Base-by-base conservation (phyloP, 257 asterid genomes). In the Gynochthodes officinalis region DNA sequence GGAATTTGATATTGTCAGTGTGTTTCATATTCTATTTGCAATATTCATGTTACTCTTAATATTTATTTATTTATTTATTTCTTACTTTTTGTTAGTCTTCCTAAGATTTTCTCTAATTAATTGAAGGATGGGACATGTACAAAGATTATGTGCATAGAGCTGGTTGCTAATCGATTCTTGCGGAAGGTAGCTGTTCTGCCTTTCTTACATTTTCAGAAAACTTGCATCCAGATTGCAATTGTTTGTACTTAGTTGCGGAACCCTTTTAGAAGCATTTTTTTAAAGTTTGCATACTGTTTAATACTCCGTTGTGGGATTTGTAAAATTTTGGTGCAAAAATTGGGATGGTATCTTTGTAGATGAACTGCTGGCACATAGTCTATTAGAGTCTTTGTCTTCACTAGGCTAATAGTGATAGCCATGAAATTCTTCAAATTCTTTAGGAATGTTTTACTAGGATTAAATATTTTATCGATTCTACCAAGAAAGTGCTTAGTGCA, bases 141-240 rank as follows among this genome's bases (percentile, higher is more conserved):
- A 53, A 87, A 78, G 86, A 71, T 79, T 30, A 91, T 91, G 97
- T 91, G 98, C 84, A 80, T 91, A 76, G 99, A 94, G 87, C 79
- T 94, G 88, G 97, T 91, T 18, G 98, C 89, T n/a, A 87, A 94
- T 82, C 97, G 99, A 82, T 94, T 94, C 89, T 84, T 94, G 84
- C 90, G 98, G 61, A 94, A 84, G 97, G 99, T 94, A 87, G 66
- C 71, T 71, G 53, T 74, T 69, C 59, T 39, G 3, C 33, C 62
- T 77, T 75, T 68, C 69, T 76, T 68, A 48, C 70, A 69, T 78
- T 54, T 15, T 19, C 40, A 23, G 72, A 67, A 73, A 60, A 33
- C 25, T 32, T 53, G 75, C 63, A 35, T 23, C 62, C 37, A 57
- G 15, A 27, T n/a, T 60, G 52, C 40, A 53, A 9, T 5, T 28